phyloP scores from a whole-genome alignment of 2,329 filamentous ascomycete species.

The Xylaria sp. region DNA sequence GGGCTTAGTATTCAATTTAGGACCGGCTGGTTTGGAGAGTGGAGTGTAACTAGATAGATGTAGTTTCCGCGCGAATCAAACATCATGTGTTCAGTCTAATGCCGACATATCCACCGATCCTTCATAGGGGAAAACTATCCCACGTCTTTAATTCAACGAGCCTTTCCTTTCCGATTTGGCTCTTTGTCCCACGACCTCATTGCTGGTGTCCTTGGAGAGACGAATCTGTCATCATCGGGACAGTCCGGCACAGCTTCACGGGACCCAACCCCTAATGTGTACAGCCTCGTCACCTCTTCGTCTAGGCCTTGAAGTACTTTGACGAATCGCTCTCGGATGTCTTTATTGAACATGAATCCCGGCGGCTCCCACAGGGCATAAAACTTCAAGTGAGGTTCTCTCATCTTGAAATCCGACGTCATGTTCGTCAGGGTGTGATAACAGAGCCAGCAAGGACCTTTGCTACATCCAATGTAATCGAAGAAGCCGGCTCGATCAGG shows the following conservation, averaged over 20 bases:
- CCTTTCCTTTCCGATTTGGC: too few relatives aligned
- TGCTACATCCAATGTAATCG: slow-evolving; percentile 17
- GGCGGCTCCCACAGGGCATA: slow-evolving; percentile 11
- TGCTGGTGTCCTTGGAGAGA: too few relatives aligned
- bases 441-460: slow-evolving; percentile 17
- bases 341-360: background rate
- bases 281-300: background rate
- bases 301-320: slow-evolving; percentile 1
- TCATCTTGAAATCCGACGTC: slow-evolving; percentile 4
- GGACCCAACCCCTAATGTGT: background rate
- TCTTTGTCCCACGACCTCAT: too few relatives aligned
- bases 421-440: slow-evolving; percentile 3
- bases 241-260: background rate
- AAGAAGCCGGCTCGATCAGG: background rate
- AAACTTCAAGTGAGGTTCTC: slow-evolving; percentile 6
- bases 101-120: too few relatives aligned
- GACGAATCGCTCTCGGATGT: background rate
- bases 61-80: too few relatives aligned
- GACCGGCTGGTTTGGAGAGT: too few relatives aligned
- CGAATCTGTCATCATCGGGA: background rate
- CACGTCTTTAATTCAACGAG: too few relatives aligned
- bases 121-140: too few relatives aligned
- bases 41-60: too few relatives aligned
- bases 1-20: too few relatives aligned
- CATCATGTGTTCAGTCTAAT: too few relatives aligned